phyloP scores from a whole-genome alignment of 257 asterid species.

The Gentiana macrophylla region DNA sequence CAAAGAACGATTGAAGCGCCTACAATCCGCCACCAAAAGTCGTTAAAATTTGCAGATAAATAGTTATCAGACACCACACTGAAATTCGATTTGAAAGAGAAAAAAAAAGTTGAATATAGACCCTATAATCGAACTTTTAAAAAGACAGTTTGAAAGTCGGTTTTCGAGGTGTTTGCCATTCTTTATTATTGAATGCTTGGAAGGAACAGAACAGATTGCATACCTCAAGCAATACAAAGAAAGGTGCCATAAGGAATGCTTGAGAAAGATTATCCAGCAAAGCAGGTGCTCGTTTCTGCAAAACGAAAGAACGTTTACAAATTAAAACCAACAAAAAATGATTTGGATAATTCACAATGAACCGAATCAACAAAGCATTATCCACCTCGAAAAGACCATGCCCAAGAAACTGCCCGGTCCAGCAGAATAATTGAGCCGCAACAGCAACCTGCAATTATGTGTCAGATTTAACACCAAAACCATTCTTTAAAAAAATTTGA shows the following conservation, averaged over 20 bases:
- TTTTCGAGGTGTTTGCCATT: no score
- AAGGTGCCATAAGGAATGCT: constrained; percentile 96
- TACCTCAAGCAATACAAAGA: constrained; percentile 89
- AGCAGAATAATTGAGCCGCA: constrained; percentile 80
- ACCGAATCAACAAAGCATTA: not conserved
- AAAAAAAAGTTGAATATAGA: not conserved
- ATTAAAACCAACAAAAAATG: constrained; percentile 2
- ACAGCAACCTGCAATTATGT: constrained; percentile 52
- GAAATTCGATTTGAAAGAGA: no score
- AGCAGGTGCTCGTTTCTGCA: constrained; percentile 98
- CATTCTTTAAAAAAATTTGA: not conserved
- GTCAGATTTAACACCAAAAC: constrained; percentile 10
- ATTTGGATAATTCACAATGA: not conserved
- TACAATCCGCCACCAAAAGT: not conserved
- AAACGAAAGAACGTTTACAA: constrained; percentile 4
- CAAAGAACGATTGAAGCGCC: constrained; percentile 55
- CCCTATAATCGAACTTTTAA: no score
- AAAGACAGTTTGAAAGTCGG: no score
- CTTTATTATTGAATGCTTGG: constrained; percentile 10
- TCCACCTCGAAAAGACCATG: constrained; percentile 92
- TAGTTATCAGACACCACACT: not conserved
- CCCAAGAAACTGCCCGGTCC: constrained; percentile 90
- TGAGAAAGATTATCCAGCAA: constrained; percentile 83
- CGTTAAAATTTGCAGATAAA: no score
- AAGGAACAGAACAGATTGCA: constrained; percentile 4